These are phyloP conservation scores for Lachnellula subtilissima DNA, from an alignment of 2,329 filamentous ascomycete genomes.

Conservation along the genomic window DNA sequence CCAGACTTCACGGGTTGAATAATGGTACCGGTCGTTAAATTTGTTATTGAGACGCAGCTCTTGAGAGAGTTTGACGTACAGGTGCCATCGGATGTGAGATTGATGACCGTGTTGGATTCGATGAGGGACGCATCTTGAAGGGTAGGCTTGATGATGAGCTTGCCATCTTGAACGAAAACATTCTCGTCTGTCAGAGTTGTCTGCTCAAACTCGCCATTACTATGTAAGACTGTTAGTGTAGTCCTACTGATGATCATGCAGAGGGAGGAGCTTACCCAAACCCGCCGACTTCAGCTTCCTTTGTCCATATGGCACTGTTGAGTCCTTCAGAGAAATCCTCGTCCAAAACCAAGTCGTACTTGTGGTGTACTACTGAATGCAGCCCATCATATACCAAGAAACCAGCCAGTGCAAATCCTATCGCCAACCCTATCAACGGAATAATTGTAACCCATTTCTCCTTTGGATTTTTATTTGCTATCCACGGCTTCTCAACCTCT, in stretches of 20 bases:
- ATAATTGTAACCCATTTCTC: conserved; percentile 87
- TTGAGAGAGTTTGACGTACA: conserved; percentile 59
- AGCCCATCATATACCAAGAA: conserved; percentile 74
- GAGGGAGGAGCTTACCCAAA: conserved; percentile 50
- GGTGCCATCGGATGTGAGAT: conserved; percentile 60
- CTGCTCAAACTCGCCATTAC: conserved; percentile 77
- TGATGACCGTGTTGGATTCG: conserved; percentile 60
- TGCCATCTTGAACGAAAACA: conserved; percentile 64
- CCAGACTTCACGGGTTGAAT: conserved; percentile 74
- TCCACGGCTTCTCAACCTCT: conserved; percentile 72
- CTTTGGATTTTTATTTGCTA: conserved; percentile 65
- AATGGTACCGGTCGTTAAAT: conserved; percentile 71
- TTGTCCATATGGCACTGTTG: conserved; percentile 43
- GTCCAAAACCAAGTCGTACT: conserved; percentile 48
- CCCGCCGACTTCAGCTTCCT: conserved; percentile 42
- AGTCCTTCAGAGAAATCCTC: conserved; percentile 51
- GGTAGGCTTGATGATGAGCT: conserved; percentile 71
- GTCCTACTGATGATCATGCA: conserved; percentile 30
- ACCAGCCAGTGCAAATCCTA: conserved; percentile 64
- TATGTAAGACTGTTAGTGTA: conserved; percentile 28
- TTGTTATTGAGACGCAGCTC: conserved; percentile 67
- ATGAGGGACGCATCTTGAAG: conserved; percentile 65
- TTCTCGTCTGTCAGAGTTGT: conserved; percentile 71
- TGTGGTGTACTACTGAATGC: conserved; percentile 65
- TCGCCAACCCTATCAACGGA: conserved; percentile 63